Evolutionary conservation across 805 yeast genomes (phyloP).

Genomic region (Starmerella kuoi): DNA sequence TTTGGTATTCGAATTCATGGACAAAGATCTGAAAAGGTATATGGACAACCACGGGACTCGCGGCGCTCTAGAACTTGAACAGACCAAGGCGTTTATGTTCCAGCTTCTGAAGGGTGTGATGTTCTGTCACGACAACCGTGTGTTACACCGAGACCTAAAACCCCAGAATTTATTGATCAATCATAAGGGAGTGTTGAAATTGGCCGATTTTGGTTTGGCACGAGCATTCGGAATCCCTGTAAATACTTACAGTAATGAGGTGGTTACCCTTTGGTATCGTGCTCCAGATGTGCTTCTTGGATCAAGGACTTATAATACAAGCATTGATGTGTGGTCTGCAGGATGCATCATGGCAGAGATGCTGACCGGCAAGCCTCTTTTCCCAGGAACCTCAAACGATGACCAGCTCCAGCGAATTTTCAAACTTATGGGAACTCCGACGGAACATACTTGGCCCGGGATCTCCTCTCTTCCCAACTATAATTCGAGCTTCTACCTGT

Average conservation of each 20-base stretch:
- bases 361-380: slow-evolving; percentile 95
- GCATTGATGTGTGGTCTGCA: slow-evolving; percentile 97
- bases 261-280: slow-evolving; percentile 94
- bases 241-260: slow-evolving; percentile 93
- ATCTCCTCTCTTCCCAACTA: slow-evolving; percentile 70
- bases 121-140: slow-evolving; percentile 75
- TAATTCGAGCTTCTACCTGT: slow-evolving; percentile 69
- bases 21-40: slow-evolving; percentile 82
- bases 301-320: slow-evolving; percentile 87
- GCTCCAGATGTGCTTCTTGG: slow-evolving; percentile 96
- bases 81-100: slow-evolving; percentile 85
- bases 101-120: slow-evolving; percentile 81
- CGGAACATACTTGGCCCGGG: slow-evolving; percentile 96
- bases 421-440: slow-evolving; percentile 92
- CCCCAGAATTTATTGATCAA: slow-evolving; percentile 90
- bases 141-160: slow-evolving; percentile 73
- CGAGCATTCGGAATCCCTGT: slow-evolving; percentile 97
- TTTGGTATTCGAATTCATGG: slow-evolving; percentile 85
- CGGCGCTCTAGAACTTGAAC: slow-evolving; percentile 59
- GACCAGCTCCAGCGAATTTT: slow-evolving; percentile 89
- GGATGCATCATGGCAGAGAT: slow-evolving; percentile 97
- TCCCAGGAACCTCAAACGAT: slow-evolving; percentile 92
- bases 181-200: slow-evolving; percentile 76
- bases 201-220: slow-evolving; percentile 95
- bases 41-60: slow-evolving; percentile 77